Base-by-base conservation (phyloP, 371 early-diverging fungal genomes). In the Chytridium lagenaria region DNA sequence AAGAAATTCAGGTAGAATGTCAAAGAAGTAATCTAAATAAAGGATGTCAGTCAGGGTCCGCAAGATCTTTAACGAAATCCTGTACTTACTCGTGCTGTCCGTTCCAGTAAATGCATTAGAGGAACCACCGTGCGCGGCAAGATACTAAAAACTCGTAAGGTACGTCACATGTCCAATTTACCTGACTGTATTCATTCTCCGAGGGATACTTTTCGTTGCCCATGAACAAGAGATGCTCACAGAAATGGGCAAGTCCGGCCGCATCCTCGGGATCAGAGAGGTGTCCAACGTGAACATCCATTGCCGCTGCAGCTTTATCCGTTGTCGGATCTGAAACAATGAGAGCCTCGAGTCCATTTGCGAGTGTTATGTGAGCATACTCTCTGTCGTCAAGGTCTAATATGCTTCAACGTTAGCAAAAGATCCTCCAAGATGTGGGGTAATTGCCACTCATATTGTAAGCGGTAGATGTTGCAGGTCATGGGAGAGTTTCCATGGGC, bases 241-340 rank as follows among this genome's bases (percentile, higher is more conserved):
- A 93, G 79, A 99, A 99, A 83, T 99, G 99, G 16, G 99, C 98
- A 71, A 99, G 82, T 0, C 99, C 99, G 76, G 91, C 93, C 49
- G 92, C 83, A 37, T 81, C 83, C 31, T 75, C 82, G 28, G 88
- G 88, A 67, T 91, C 89, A 71, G 77, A 83, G 34, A 83, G 72
- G 57, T 85, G 91, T 23, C 99, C 99, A 16, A 98, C 96, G 79
- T 93, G 92, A 26, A 98, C 96, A 81, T 94, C 76, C 39, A 97
- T 69, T 0, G 98, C 92, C 19, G 97, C 97, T 49, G 93, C 89
- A 1, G 96, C 88, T 81, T 95, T 95, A 83, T 96, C 95, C 5
- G 93, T 91, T 10, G 84, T 82, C 1, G 87, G 83, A 74, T 95
- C 97, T 59, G 91, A 91, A 44, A 97, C 89, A 31, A 96, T 69